Conservation (phyloP, 371 early-diverging fungal genomes). For the Syncephalastrum racemosum region DNA sequence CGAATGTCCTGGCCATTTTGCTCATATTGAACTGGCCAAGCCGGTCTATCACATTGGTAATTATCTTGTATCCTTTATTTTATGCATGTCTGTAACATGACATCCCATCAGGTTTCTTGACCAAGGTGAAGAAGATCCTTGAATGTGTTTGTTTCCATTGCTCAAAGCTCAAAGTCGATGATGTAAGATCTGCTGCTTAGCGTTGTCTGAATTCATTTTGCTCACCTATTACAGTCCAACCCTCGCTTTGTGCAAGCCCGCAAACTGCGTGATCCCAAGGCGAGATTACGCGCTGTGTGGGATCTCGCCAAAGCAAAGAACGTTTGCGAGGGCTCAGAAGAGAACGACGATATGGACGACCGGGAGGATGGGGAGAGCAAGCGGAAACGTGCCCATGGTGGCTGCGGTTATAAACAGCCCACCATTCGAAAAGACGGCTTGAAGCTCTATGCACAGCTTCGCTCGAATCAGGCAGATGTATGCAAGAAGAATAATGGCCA, state of each 20-base stretch:
- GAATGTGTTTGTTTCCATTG: slow-evolving; percentile 99
- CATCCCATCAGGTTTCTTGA: slow-evolving; percentile 63
- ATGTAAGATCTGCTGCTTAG: slow-evolving; percentile 41
- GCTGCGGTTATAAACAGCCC: slow-evolving; percentile 96
- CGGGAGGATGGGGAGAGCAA: slow-evolving; percentile 47
- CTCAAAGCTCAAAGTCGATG: slow-evolving; percentile 93
- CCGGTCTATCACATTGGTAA: slow-evolving; percentile 95
- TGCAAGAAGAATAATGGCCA: slow-evolving; percentile 24
- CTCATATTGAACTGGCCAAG: slow-evolving; percentile 98
- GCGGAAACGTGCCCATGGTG: slow-evolving; percentile 72
- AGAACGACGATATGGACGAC: slow-evolving; percentile 52
- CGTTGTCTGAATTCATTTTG: slow-evolving; percentile 3
- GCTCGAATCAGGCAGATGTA: slow-evolving; percentile 58
- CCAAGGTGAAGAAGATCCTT: slow-evolving; percentile 96
- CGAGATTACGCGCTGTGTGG: slow-evolving; percentile 90
- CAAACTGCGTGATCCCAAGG: slow-evolving; percentile 73
- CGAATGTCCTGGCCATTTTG: slow-evolving; percentile 99
- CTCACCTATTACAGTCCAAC: slow-evolving; percentile 50
- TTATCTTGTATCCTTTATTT: background rate
- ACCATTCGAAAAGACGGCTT: slow-evolving; percentile 90
- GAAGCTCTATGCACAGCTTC: slow-evolving; percentile 76
- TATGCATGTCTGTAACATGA: background rate
- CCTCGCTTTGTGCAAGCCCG: slow-evolving; percentile 73
- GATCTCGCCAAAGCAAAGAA: slow-evolving; percentile 86
- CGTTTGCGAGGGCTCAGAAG: slow-evolving; percentile 86